phyloP scores from a whole-genome alignment of 805 yeast species.

The Hermanozyma aechmeae region DNA sequence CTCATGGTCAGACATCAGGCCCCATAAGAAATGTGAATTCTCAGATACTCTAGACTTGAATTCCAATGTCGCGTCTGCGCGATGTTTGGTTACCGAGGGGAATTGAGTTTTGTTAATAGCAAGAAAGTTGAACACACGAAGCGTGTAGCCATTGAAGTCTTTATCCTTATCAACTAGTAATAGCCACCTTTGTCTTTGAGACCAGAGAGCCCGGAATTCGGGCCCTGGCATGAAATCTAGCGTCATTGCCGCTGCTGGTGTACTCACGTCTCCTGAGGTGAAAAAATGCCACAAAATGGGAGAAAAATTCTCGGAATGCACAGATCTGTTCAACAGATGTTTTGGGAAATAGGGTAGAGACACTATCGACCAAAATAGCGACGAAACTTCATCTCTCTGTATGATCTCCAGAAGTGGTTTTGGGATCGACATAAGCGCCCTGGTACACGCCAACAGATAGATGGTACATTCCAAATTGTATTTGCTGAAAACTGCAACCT shows the following conservation, averaged over 20 bases:
- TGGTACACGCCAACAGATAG: conserved; percentile 29
- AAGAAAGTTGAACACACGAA: conserved; percentile 17
- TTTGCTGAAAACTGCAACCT: conserved; percentile 22
- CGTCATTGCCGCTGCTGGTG: conserved; percentile 11
- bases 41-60: background rate
- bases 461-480: conserved; percentile 18
- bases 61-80: conserved; percentile 3
- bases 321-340: conserved; percentile 5
- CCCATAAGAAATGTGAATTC: conserved; percentile 3
- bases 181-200: conserved; percentile 26
- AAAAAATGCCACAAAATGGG: conserved; percentile 18
- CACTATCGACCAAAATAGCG: conserved; percentile 23
- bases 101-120: conserved; percentile 11
- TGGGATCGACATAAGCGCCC: conserved; percentile 19
- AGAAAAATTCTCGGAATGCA: background rate
- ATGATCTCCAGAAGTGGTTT: conserved; percentile 19
- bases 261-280: conserved; percentile 24
- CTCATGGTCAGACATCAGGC: conserved; percentile 1
- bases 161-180: conserved; percentile 14
- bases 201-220: conserved; percentile 18
- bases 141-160: conserved; percentile 17
- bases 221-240: conserved; percentile 10
- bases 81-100: conserved; percentile 1
- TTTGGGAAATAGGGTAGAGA: conserved; percentile 13
- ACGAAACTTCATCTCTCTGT: conserved; percentile 10